These are phyloP conservation scores for Cyclospora cayetanensis DNA, from an alignment of 169 alveolate species.

Conservation along the genomic window DNA sequence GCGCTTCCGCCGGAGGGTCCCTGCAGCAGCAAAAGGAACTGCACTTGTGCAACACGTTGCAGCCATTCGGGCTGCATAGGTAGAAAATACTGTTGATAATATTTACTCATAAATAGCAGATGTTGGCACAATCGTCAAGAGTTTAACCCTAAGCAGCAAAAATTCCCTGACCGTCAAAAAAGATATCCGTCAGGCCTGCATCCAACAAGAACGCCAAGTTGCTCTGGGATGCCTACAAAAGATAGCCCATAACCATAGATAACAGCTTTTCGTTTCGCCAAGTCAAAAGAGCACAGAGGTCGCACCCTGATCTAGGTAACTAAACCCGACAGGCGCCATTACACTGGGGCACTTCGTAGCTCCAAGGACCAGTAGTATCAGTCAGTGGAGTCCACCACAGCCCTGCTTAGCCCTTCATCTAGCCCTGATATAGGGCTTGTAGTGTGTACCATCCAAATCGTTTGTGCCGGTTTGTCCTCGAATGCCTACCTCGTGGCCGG, in stretches of 20 bases:
- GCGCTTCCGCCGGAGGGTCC: slow-evolving; percentile 25
- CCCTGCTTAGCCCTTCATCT: too few species aligned
- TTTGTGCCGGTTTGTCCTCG: too few species aligned
- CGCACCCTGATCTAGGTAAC: too few species aligned
- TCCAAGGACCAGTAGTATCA: too few species aligned
- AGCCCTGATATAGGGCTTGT: too few species aligned
- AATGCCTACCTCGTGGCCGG: slow-evolving; percentile 76
- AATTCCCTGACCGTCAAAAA: slow-evolving; percentile 9
- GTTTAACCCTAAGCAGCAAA: neutral
- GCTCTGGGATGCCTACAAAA: slow-evolving; percentile 71
- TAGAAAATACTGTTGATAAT: neutral
- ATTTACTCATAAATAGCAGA: neutral
- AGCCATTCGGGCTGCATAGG: neutral
- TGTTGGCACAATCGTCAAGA: neutral
- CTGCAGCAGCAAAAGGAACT: slow-evolving; percentile 9
- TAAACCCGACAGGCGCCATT: too few species aligned
- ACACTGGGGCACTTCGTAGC: too few species aligned
- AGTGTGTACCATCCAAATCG: too few species aligned
- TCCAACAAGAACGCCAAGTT: slow-evolving; percentile 79
- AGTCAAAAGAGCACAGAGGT: too few species aligned
- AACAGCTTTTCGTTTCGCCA: too few species aligned
- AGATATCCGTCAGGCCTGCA: slow-evolving; percentile 41
- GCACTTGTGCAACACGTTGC: neutral
- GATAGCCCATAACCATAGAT: too few species aligned
- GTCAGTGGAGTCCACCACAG: too few species aligned